phyloP scores from a whole-genome alignment of 169 alveolate species.

The Cryptosporidium parvum region DNA sequence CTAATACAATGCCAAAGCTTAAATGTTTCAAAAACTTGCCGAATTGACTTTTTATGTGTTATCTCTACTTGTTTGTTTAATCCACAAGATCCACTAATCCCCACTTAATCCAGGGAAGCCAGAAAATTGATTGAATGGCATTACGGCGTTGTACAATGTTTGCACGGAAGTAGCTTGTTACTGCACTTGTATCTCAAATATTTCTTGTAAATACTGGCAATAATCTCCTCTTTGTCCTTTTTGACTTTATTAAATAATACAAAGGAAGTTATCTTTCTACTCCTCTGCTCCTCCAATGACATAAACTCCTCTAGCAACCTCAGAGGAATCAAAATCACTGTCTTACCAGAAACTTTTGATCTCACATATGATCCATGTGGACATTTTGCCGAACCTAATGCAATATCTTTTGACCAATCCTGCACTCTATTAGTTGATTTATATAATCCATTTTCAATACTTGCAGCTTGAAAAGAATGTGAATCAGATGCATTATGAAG shows the following conservation, averaged over 20 bases:
- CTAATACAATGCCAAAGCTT: background rate
- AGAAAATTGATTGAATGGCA: background rate
- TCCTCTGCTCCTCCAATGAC: conserved; percentile 39
- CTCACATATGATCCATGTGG: conserved; percentile 55
- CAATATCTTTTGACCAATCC: conserved; percentile 69
- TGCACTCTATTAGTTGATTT: conserved; percentile 14
- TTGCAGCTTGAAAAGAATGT: background rate
- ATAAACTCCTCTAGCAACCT: conserved; percentile 31
- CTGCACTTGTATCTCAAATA: conserved; percentile 56
- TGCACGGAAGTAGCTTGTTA: conserved; percentile 36
- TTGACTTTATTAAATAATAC: background rate
- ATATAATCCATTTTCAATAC: background rate
- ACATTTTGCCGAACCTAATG: conserved; percentile 59
- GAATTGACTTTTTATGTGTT: background rate
- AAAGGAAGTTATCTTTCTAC: conserved; percentile 46
- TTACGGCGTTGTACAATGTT: conserved; percentile 5
- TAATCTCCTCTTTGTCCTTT: conserved; percentile 3
- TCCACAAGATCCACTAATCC: background rate
- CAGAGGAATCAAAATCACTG: conserved; percentile 22
- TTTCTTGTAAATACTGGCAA: conserved; percentile 17
- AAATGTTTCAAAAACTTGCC: background rate
- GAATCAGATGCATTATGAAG: background rate
- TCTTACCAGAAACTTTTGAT: conserved; percentile 34
- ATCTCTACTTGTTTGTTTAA: background rate
- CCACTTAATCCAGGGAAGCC: background rate